Evolutionary conservation across 169 alveolate species (phyloP).

Genomic region (Eimeria zaria): DNA sequence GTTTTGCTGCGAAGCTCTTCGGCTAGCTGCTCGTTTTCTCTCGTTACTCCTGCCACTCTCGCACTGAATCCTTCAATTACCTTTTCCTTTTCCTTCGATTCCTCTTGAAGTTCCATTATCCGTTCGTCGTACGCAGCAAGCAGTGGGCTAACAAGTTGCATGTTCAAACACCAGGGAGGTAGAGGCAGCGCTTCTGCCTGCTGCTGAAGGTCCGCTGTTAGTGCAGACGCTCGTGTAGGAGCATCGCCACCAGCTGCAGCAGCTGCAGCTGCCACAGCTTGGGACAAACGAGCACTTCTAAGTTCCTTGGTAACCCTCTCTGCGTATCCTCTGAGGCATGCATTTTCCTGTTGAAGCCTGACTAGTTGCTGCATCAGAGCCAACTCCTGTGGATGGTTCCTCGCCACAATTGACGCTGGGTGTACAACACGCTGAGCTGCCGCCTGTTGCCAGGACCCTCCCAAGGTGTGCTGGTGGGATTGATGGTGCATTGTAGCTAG

Average conservation of each 20-base stretch:
- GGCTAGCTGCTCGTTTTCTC: slow-evolving; percentile 83
- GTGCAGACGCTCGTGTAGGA: slow-evolving; percentile 13
- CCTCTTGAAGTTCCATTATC: slow-evolving; percentile 72
- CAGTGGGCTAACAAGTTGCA: slow-evolving; percentile 85
- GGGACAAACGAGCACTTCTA: slow-evolving; percentile 63
- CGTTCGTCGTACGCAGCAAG: slow-evolving; percentile 85
- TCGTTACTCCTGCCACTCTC: slow-evolving; percentile 52
- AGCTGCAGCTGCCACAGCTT: slow-evolving; percentile 63
- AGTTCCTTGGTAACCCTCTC: slow-evolving; percentile 84
- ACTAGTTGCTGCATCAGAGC: slow-evolving; percentile 83
- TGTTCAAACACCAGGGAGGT: slow-evolving; percentile 85
- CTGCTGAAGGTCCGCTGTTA: slow-evolving; percentile 49
- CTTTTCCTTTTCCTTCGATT: slow-evolving; percentile 64
- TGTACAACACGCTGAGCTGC: neutral
- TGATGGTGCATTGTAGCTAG: slow-evolving; percentile 27
- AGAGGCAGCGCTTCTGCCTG: slow-evolving; percentile 72
- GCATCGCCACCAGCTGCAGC: slow-evolving; percentile 30
- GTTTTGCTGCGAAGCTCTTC: slow-evolving; percentile 79
- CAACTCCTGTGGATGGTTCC: slow-evolving; percentile 40
- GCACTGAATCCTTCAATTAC: slow-evolving; percentile 64
- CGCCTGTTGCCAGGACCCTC: neutral
- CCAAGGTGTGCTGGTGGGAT: neutral
- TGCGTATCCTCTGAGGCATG: slow-evolving; percentile 74
- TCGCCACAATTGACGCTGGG: neutral
- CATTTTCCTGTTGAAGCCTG: slow-evolving; percentile 80